Conservation (phyloP, 352 stramenopile species). For the Pythium periplocum region DNA sequence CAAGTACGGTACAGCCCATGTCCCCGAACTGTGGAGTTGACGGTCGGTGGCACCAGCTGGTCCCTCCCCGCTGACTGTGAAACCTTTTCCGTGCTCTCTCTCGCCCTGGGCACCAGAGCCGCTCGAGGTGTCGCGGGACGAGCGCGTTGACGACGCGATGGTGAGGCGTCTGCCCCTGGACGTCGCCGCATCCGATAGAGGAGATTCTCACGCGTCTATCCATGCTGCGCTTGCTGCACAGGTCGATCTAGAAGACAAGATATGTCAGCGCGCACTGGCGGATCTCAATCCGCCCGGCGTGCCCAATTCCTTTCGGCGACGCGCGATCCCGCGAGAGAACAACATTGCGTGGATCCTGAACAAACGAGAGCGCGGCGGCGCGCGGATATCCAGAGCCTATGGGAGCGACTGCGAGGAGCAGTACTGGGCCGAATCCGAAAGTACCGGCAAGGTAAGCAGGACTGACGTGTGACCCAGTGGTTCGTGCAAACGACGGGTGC, state of each 20-base stretch:
- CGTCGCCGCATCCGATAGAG: background rate
- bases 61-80: slow-evolving; percentile 2
- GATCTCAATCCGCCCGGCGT: slow-evolving; percentile 68
- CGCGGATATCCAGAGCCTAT: slow-evolving; percentile 32
- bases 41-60: slow-evolving; percentile 8
- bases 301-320: slow-evolving; percentile 68
- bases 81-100: slow-evolving; percentile 8
- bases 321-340: slow-evolving; percentile 36
- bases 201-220: background rate
- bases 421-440: slow-evolving; percentile 78
- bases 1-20: too few species aligned
- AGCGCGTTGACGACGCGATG: background rate
- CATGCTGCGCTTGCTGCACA: background rate
- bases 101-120: background rate
- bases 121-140: background rate
- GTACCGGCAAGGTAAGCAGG: slow-evolving; percentile 51
- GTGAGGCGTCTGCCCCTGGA: slow-evolving; percentile 1
- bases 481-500: too few species aligned
- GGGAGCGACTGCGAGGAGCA: slow-evolving; percentile 55
- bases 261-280: slow-evolving; percentile 67
- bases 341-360: slow-evolving; percentile 69
- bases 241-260: slow-evolving; percentile 43
- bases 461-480: too few species aligned
- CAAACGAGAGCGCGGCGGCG: slow-evolving; percentile 40
- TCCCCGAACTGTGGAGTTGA: too few species aligned